Evolutionary conservation across 164 flowering plant genomes (phyloP).

Genomic region (Hamamelis virginiana): DNA sequence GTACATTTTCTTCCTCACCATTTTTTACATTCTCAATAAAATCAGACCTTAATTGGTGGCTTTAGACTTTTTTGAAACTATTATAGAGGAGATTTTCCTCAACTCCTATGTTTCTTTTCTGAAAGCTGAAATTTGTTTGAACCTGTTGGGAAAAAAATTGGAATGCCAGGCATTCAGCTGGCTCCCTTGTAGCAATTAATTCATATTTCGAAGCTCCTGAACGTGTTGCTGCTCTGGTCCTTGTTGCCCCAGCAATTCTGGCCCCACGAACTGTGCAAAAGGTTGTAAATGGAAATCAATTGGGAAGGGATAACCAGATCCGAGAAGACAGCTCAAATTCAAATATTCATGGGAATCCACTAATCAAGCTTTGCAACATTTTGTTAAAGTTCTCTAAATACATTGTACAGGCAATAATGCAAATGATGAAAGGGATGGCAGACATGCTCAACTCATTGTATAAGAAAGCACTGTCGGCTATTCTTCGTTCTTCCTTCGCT

Average conservation of each 20-base stretch:
- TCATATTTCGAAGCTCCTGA: slow-evolving; percentile 92
- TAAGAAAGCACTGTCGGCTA: slow-evolving; percentile 51
- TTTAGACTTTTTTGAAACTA: background rate
- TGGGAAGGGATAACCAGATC: slow-evolving; percentile 17
- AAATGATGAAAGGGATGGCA: slow-evolving; percentile 45
- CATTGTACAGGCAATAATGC: slow-evolving; percentile 34
- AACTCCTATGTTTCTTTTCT: slow-evolving; percentile 19
- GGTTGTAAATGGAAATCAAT: slow-evolving; percentile 19
- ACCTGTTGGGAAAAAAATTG: slow-evolving; percentile 2
- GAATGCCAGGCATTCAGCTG: slow-evolving; percentile 88
- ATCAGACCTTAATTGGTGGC: background rate
- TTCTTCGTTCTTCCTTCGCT: slow-evolving; percentile 67
- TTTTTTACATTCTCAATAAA: background rate
- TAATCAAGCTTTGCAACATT: slow-evolving; percentile 30
- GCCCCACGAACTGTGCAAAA: slow-evolving; percentile 47
- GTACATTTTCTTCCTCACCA: background rate
- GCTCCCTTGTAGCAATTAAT: slow-evolving; percentile 76
- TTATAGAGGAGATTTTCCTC: background rate
- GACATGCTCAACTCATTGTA: slow-evolving; percentile 45
- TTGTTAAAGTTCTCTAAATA: slow-evolving; percentile 32
- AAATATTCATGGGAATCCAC: slow-evolving; percentile 24
- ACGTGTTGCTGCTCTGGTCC: slow-evolving; percentile 86
- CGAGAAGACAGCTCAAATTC: slow-evolving; percentile 25
- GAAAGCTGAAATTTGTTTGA: slow-evolving; percentile 21
- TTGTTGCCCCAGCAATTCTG: slow-evolving; percentile 90